These are phyloP conservation scores for Penicillium oxalicum DNA, from an alignment of 2,329 filamentous ascomycete species.

Conservation along the genomic window DNA sequence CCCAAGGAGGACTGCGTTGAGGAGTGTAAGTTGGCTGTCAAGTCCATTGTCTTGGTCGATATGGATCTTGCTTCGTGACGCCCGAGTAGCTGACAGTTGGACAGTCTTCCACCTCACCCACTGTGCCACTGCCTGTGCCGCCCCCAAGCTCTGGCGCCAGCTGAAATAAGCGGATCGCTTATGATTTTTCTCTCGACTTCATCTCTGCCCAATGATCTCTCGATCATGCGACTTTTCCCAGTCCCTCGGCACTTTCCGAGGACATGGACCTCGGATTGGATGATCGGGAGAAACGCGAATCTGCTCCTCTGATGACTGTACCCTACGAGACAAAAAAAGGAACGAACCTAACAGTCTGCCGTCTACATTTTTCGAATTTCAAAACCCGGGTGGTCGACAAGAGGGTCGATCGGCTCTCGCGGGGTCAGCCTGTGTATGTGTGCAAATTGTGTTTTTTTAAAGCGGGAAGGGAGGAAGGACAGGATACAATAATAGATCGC, in stretches of 20 bases:
- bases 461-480: constrained; percentile 18
- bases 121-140: constrained; percentile 87
- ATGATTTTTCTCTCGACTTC: constrained; percentile 8
- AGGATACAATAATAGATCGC: constrained; percentile 22
- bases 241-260: constrained; percentile 6
- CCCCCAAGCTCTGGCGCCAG: constrained; percentile 87
- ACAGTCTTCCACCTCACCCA: constrained; percentile 97
- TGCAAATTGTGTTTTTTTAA: constrained; percentile 24
- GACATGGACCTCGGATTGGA: constrained; percentile 1
- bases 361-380: constrained; percentile 17
- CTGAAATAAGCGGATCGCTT: constrained; percentile 65
- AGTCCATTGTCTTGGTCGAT: neutral
- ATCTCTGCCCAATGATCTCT: constrained; percentile 11
- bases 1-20: constrained; percentile 94
- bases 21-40: constrained; percentile 70
- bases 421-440: constrained; percentile 9
- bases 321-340: neutral
- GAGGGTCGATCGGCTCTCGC: neutral
- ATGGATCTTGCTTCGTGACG: too few species aligned
- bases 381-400: constrained; percentile 13
- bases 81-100: too few species aligned
- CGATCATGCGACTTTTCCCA: constrained; percentile 4
- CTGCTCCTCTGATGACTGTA: constrained; percentile 17
- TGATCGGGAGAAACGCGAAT: constrained; percentile 9
- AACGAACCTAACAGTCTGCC: constrained; percentile 13